phyloP scores from a whole-genome alignment of 345 rosid species.

The Limnanthes douglasii region DNA sequence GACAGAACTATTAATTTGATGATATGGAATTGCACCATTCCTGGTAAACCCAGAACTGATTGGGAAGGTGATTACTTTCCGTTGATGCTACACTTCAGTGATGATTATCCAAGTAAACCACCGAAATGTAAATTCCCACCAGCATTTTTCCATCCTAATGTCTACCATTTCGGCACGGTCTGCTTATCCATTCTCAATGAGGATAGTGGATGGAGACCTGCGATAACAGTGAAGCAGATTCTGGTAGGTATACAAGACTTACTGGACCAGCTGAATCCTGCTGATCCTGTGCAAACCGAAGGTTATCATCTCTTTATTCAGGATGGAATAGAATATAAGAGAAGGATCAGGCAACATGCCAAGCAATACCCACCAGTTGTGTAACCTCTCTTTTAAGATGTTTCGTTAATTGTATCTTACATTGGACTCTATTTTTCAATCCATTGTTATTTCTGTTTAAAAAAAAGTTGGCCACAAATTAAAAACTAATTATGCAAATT shows the following conservation, averaged over 20 bases:
- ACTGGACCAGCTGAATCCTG: conserved; percentile 76
- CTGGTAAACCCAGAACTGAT: conserved; percentile 91
- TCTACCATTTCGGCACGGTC: conserved; percentile 87
- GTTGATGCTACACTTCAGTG: conserved; percentile 60
- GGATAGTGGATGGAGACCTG: conserved; percentile 92
- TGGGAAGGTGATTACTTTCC: conserved; percentile 91
- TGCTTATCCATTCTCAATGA: conserved; percentile 82
- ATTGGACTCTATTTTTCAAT: too few relatives aligned
- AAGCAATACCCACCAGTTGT: not conserved
- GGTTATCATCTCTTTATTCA: conserved; percentile 86
- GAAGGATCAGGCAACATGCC: conserved; percentile 15
- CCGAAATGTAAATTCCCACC: conserved; percentile 79
- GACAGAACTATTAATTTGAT: conserved; percentile 84
- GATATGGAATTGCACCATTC: conserved; percentile 95
- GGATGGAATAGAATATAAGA: conserved; percentile 77
- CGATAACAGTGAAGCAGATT: conserved; percentile 83
- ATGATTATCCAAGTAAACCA: conserved; percentile 90
- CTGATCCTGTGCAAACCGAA: conserved; percentile 87
- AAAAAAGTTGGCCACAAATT: too few relatives aligned
- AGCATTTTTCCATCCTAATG: conserved; percentile 85
- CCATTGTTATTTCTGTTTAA: too few relatives aligned
- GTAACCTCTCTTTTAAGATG: conserved; percentile 18
- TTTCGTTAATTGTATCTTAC: too few relatives aligned
- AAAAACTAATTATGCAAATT: too few relatives aligned
- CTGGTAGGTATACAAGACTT: conserved; percentile 84